Percentiles rank a stretch among this genome's conserved stretches.
phyloP scores from a whole-genome alignment of 306 rosid species.

The Medicago arabica region DNA sequence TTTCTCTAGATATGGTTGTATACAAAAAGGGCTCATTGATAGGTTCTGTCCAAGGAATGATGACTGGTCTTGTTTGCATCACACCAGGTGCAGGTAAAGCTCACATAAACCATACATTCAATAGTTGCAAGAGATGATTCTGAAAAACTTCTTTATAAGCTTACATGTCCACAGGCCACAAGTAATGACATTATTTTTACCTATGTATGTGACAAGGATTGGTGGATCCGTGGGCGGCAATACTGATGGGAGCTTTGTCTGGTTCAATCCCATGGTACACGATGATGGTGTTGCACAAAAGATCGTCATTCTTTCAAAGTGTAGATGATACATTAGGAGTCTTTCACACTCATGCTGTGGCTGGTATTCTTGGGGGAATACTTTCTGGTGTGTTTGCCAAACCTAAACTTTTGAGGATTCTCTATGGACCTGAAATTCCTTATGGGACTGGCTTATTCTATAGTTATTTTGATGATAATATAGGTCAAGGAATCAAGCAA shows the following conservation, averaged over 20 bases:
- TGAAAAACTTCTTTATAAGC: too few relatives aligned
- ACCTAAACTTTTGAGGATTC: conserved; percentile 50
- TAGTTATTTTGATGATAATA: conserved; percentile 4
- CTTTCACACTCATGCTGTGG: conserved; percentile 81
- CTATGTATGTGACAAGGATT: conserved; percentile 30
- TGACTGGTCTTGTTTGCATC: conserved; percentile 83
- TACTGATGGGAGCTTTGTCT: conserved; percentile 43
- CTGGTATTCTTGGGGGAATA: conserved; percentile 63
- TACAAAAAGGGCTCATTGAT: conserved; percentile 69
- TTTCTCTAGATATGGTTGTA: conserved; percentile 65
- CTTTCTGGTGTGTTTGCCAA: conserved; percentile 73
- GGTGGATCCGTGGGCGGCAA: conserved; percentile 48
- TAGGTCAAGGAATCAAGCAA: conserved; percentile 48
- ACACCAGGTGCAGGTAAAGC: conserved; percentile 81
- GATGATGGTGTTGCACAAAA: conserved; percentile 74
- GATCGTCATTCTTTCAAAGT: conserved; percentile 40
- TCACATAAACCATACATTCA: not conserved
- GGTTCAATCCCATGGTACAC: conserved; percentile 58
- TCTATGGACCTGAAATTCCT: conserved; percentile 38
- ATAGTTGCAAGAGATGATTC: not conserved
- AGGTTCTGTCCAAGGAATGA: conserved; percentile 86
- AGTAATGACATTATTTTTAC: not conserved
- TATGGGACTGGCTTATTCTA: conserved; percentile 53
- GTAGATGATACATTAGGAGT: conserved; percentile 83
- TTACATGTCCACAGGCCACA: not conserved